phyloP scores from a whole-genome alignment of 1,284 basidiomycete genomes.

The Xerocomus nothofagi region DNA sequence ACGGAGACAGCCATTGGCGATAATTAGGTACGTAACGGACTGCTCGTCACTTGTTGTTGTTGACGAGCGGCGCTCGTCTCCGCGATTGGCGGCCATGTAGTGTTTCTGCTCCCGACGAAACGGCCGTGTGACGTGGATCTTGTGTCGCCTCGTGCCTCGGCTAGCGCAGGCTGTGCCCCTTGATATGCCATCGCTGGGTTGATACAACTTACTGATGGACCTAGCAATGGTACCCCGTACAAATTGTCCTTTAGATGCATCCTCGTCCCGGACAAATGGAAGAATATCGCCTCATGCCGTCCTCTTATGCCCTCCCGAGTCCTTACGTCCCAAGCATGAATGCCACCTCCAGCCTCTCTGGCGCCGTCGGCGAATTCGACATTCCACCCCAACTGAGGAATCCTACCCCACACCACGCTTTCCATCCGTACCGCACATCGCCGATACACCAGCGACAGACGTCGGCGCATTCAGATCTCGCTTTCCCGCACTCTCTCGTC shows the following conservation, averaged over 20 bases:
- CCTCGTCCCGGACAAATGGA: constrained; percentile 22
- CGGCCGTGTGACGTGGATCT: constrained; percentile 33
- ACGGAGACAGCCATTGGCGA: constrained; percentile 6
- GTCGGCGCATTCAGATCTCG: constrained; percentile 26
- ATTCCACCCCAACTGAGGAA: constrained; percentile 40
- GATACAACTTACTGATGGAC: constrained; percentile 28
- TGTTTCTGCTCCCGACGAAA: constrained; percentile 33
- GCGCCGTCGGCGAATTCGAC: constrained; percentile 58
- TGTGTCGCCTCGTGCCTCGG: constrained; percentile 33
- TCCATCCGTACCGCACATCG: constrained; percentile 27
- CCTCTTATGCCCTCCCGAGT: constrained; percentile 29
- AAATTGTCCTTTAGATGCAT: constrained; percentile 30
- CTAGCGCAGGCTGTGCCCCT: constrained; percentile 31
- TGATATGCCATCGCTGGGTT: constrained; percentile 32
- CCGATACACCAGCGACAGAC: constrained; percentile 32
- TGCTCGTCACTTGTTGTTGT: too few species aligned
- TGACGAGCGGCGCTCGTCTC: constrained; percentile 20
- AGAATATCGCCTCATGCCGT: constrained; percentile 30
- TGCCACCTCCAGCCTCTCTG: constrained; percentile 56
- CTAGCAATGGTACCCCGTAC: constrained; percentile 33
- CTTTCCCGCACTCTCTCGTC: constrained; percentile 22
- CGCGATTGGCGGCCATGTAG: constrained; percentile 13
- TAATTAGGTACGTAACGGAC: constrained; percentile 27
- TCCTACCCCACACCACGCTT: constrained; percentile 35
- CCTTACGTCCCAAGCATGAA: constrained; percentile 37